phyloP scores from a whole-genome alignment of 202 grass and related monocot genomes.

The Zizania palustris region DNA sequence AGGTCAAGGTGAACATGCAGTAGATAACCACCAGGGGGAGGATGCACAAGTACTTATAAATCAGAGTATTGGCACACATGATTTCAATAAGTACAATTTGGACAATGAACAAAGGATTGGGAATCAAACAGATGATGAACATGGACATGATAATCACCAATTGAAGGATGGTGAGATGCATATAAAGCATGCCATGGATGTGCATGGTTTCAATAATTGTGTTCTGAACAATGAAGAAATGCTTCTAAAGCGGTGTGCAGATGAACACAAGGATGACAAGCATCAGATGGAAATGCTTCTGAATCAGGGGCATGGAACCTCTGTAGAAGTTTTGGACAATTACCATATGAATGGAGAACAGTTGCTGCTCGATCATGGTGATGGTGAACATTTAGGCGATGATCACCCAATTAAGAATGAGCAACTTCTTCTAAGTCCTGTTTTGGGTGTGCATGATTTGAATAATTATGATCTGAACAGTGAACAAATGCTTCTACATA shows the following conservation, averaged over 20 bases:
- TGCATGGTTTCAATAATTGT: background rate
- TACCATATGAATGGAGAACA: slow-evolving; percentile 24
- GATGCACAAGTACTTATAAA: slow-evolving; percentile 34
- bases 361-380: background rate
- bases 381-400: slow-evolving; percentile 7
- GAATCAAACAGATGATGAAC: slow-evolving; percentile 6
- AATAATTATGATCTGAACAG: slow-evolving; percentile 23
- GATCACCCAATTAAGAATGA: slow-evolving; percentile 29
- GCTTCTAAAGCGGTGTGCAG: slow-evolving; percentile 27
- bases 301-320: slow-evolving; percentile 18
- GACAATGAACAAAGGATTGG: slow-evolving; percentile 18
- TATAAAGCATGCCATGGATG: slow-evolving; percentile 5
- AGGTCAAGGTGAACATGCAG: slow-evolving; percentile 31
- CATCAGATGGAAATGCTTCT: slow-evolving; percentile 23
- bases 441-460: slow-evolving; percentile 24
- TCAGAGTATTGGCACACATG: slow-evolving; percentile 15
- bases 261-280: slow-evolving; percentile 6
- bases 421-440: slow-evolving; percentile 22
- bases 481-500: slow-evolving; percentile 37
- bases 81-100: slow-evolving; percentile 15
- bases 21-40: slow-evolving; percentile 22
- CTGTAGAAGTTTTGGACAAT: background rate
- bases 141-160: slow-evolving; percentile 16
- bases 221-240: slow-evolving; percentile 22
- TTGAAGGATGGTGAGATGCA: slow-evolving; percentile 22